Base-by-base conservation (phyloP, 495 filamentous ascomycete genomes). In the Elasticomyces elasticus region DNA sequence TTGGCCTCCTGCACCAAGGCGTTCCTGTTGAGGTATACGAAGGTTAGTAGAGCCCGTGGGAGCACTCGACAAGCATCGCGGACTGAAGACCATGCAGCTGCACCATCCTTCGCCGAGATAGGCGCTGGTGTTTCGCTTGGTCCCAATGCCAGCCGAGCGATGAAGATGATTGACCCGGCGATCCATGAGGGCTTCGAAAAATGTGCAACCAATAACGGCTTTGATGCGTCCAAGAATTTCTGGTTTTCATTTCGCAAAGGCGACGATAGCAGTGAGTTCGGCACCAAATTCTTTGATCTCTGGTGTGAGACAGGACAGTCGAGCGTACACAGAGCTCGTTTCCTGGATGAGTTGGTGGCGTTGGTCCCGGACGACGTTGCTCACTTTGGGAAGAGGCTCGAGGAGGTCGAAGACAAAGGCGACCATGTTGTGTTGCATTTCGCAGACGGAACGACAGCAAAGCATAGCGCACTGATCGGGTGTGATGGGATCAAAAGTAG, bases 71-170 rank as follows among this genome's bases (percentile, higher is more conserved):
- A 17, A 7, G 2, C 35, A 4, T 12, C 6, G 13, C 2, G 23
- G 33, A 22, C 38, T 53, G 50, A 53, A 19, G 2, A 26, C 20
- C 3, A 23, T 45, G 42, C 42, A 45, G 42, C 62, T 11, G 66
- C 67, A 2, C 40, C 56, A 4, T 37, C 43, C 38, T 70, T 70
- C 54, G 64, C 64, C 43, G 65, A 68, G 65, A 74, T 85, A 3
- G 83, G 83, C 25, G 82, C 82, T 1, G 82, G 81, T 11, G 72
- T 85, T 2, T 74, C 71, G 11, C 76, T 85, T 33, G 76, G 76
- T 0, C 74, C 79, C 30, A 84, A 84, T 61, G 72, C 80, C 6
- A 67, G 74, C 5, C 66, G 71, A 1, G 80, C 80, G 0, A 79
- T 85, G 74, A 59, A 63, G 5, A 35, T 76, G 5, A 73, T 81